phyloP scores from a whole-genome alignment of 1,284 basidiomycete species.

The Pseudozyma tsukubaensis region DNA sequence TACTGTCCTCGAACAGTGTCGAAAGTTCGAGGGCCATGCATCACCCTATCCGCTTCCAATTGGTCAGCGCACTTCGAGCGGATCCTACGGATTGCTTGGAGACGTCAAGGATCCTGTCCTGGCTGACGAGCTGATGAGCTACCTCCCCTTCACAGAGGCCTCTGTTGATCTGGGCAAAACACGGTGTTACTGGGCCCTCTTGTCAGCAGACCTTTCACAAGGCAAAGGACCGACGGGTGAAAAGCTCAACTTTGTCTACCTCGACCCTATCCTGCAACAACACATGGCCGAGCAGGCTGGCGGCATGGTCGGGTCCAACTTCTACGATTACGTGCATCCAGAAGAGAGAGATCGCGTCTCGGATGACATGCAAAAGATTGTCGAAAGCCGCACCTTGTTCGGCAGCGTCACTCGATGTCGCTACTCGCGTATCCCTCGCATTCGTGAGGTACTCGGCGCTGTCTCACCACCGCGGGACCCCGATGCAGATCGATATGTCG shows the following conservation, averaged over 20 bases:
- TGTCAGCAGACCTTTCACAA: constrained; percentile 38
- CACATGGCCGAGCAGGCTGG: constrained; percentile 82
- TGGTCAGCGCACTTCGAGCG: constrained; percentile 28
- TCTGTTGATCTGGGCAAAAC: constrained; percentile 43
- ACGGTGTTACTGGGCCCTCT: constrained; percentile 55
- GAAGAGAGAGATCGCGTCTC: constrained; percentile 75
- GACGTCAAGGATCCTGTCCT: background rate
- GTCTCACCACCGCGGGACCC: constrained; percentile 68
- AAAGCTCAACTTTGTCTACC: constrained; percentile 84
- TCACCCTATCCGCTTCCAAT: constrained; percentile 37
- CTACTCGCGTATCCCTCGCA: constrained; percentile 70
- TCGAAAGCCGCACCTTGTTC: constrained; percentile 83
- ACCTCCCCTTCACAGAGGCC: constrained; percentile 19
- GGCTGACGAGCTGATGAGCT: background rate
- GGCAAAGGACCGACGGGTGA: constrained; percentile 32
- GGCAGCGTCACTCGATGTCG: constrained; percentile 87
- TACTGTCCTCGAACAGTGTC: constrained; percentile 23
- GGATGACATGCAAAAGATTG: constrained; percentile 79
- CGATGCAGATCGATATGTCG: constrained; percentile 77
- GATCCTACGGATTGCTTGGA: constrained; percentile 11
- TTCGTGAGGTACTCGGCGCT: constrained; percentile 71
- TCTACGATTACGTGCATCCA: constrained; percentile 89
- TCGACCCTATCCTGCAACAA: constrained; percentile 83
- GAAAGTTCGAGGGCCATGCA: constrained; percentile 27
- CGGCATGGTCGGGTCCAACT: constrained; percentile 78